Percentiles rank a stretch among this genome's conserved stretches.
phyloP scores from a whole-genome alignment of 768 basidiomycete species.

The Ramaria sp. region DNA sequence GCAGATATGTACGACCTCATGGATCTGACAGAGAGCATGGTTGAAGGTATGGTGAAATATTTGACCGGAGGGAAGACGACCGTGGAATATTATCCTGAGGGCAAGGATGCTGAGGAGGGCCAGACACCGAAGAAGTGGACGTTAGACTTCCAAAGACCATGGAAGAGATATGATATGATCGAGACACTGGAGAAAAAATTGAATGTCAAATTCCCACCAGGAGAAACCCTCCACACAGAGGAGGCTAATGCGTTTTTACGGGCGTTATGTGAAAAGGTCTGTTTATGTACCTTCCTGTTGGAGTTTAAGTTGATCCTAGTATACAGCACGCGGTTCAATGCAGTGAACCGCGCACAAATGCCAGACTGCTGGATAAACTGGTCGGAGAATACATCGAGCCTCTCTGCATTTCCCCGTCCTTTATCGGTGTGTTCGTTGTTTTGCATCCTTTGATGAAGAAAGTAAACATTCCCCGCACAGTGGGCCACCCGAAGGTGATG shows the following conservation, averaged over 20 bases:
- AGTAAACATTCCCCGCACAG: constrained; percentile 25
- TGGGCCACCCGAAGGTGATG: constrained; percentile 99
- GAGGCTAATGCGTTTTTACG: constrained; percentile 84
- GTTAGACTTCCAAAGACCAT: constrained; percentile 86
- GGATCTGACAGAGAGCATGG: constrained; percentile 88
- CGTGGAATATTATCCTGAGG: constrained; percentile 85
- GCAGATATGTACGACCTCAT: constrained; percentile 98
- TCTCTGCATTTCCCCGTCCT: constrained; percentile 90
- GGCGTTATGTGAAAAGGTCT: constrained; percentile 75
- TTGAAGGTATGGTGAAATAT: constrained; percentile 85
- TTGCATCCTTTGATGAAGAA: constrained; percentile 3
- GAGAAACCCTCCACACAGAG: constrained; percentile 77
- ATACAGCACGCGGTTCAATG: constrained; percentile 90
- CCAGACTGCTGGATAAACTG: constrained; percentile 95
- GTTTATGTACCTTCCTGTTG: neutral
- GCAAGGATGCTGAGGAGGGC: constrained; percentile 57
- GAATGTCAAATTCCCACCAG: constrained; percentile 84
- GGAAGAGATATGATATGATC: constrained; percentile 99
- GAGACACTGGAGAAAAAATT: constrained; percentile 91
- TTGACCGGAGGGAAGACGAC: constrained; percentile 73
- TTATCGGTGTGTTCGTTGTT: constrained; percentile 56
- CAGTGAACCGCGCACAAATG: constrained; percentile 89
- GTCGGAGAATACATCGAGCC: constrained; percentile 98
- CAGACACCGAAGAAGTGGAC: constrained; percentile 44
- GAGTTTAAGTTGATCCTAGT: neutral